Conservation (phyloP, 257 asterid species). For the Solanum rostratum region DNA sequence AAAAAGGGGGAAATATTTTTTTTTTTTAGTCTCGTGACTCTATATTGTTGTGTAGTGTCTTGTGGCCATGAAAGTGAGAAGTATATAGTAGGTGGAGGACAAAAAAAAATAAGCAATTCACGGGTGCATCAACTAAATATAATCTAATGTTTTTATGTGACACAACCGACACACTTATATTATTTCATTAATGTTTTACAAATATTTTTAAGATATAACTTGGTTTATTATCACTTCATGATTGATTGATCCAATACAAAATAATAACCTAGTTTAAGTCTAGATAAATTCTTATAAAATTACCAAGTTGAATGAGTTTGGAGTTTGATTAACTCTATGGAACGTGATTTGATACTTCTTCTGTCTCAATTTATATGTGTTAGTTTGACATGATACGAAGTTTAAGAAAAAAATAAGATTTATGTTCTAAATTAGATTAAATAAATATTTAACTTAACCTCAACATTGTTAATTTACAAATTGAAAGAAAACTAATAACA, state of each 20-base stretch:
- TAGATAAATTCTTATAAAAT: background rate
- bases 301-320: background rate
- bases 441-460: no score
- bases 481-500: no score
- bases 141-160: background rate
- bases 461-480: no score
- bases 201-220: background rate
- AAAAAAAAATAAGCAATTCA: constrained; percentile 13
- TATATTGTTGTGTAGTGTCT: constrained; percentile 39
- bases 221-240: background rate
- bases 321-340: no score
- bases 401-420: no score
- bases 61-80: constrained; percentile 27
- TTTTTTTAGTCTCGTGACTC: constrained; percentile 42
- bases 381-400: no score
- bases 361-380: no score
- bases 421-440: no score
- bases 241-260: background rate
- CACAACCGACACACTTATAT: background rate
- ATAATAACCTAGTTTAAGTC: background rate
- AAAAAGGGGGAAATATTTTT: background rate
- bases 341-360: no score
- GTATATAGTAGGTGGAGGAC: constrained; percentile 2
- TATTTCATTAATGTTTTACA: background rate
- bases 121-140: constrained; percentile 12